Base-by-base conservation (phyloP, 495 filamentous ascomycete species). In the Corynascus novoguineensis region DNA sequence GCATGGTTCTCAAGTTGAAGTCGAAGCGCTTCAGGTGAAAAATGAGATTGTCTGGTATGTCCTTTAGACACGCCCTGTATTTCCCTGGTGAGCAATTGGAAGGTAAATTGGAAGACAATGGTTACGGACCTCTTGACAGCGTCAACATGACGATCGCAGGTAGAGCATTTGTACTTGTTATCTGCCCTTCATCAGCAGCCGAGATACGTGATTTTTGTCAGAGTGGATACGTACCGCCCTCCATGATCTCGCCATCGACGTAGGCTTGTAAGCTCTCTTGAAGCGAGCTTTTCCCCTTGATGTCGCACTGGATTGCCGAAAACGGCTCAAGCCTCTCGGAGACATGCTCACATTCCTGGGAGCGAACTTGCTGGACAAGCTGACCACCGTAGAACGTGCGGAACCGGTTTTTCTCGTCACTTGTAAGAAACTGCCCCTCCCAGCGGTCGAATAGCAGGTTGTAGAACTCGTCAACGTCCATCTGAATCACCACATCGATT, bases 381-480 rank as follows among this genome's bases (percentile, higher is more conserved):
- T 95, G 89, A 12, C 93, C 93, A 0, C 90, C 92, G 64, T 89
- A 99, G 61, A 96, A 89, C 0, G 86, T 86, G 38, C 89, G 80
- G 55, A 99, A 90, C 14, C 72, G 78, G 41, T 83, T 86, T 70
- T 89, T 96, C 34, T 81, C 81, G 47, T 84, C 82, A 4, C 73
- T 65, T 15, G 81, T 75, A 24, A 81, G 68, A 54, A 97, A 84
- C 64, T 96, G 89, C 6, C 84, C 82, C 66, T 99, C 95, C 82
- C 89, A 90, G 29, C 90, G 81, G 63, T 96, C 91, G 63, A 97
- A 93, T 0, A 97, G 78, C 21, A 95, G 77, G 63, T 93, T 95
- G 72, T 93, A 97, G 68, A 97, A 99, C 65, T 96, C 91, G 60
- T 97, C 95, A 14, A 96, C 95, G 66, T 99, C 93, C 89, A 97